These are phyloP conservation scores for Dipodascus albidus DNA, from an alignment of 805 yeast species.

Conservation along the genomic window DNA sequence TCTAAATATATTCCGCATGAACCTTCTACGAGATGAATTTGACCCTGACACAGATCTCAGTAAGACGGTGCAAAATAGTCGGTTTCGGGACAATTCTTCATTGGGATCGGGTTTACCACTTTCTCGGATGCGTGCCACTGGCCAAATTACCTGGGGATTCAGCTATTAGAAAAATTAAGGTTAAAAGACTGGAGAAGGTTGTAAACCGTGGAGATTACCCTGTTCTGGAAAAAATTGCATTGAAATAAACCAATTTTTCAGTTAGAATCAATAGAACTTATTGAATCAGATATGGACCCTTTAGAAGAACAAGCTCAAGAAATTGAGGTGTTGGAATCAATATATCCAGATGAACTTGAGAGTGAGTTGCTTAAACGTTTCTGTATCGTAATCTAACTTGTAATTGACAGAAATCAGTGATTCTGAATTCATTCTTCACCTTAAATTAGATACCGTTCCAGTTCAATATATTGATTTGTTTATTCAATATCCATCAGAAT, in stretches of 20 bases:
- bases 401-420: constrained; percentile 27
- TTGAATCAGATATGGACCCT: constrained; percentile 60
- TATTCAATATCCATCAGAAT: constrained; percentile 64
- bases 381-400: background rate
- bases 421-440: constrained; percentile 41
- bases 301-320: constrained; percentile 82
- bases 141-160: too few relatives aligned
- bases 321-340: constrained; percentile 77
- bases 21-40: too few relatives aligned
- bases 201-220: too few relatives aligned
- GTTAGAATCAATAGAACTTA: too few relatives aligned
- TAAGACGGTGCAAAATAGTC: too few relatives aligned
- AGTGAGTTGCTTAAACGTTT: constrained; percentile 9
- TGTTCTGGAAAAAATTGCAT: background rate
- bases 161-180: background rate
- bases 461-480: constrained; percentile 41
- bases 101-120: too few relatives aligned
- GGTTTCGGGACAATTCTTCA: too few relatives aligned
- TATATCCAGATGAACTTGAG: constrained; percentile 85
- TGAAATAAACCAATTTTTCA: background rate
- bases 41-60: too few relatives aligned
- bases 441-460: constrained; percentile 59
- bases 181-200: background rate
- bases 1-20: background rate
- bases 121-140: too few relatives aligned